A percentile compares a stretch with the other conserved stretches of the same genome.
Evolutionary conservation across 2,329 filamentous ascomycete species (phyloP).

Genomic region (Cyphellophora europaea): DNA sequence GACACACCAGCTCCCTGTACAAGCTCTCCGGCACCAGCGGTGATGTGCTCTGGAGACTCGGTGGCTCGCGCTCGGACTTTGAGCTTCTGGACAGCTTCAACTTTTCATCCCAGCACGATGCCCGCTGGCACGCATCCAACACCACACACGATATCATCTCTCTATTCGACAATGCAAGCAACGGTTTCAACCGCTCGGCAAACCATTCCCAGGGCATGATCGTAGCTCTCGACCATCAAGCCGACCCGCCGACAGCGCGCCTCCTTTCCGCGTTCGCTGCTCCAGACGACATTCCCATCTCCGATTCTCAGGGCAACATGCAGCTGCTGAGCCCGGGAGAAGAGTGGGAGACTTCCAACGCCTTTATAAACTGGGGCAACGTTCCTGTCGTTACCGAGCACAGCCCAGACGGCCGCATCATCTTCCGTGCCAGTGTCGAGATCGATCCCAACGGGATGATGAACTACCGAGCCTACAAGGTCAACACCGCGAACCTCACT

Average conservation of each 20-base stretch:
- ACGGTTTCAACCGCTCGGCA: constrained; percentile 30
- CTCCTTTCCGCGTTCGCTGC: constrained; percentile 4
- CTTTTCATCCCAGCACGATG: constrained; percentile 35
- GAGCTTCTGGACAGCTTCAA: constrained; percentile 13
- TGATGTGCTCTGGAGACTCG: constrained; percentile 28
- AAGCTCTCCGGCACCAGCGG: constrained; percentile 31
- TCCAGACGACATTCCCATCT: too few species aligned
- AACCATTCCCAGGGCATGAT: constrained; percentile 29
- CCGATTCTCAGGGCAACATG: constrained; percentile 26
- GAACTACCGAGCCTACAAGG: constrained; percentile 34
- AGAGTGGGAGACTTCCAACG: constrained; percentile 21
- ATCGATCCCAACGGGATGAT: constrained; percentile 26
- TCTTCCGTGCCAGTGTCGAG: constrained; percentile 26
- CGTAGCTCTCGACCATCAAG: constrained; percentile 28
- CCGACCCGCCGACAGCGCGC: constrained; percentile 22
- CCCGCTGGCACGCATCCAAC: constrained; percentile 29
- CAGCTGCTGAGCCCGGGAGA: constrained; percentile 20
- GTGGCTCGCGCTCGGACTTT: constrained; percentile 25
- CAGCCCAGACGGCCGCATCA: constrained; percentile 23
- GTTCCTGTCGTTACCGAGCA: constrained; percentile 31
- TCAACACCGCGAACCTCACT: constrained; percentile 20
- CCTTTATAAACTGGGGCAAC: constrained; percentile 33
- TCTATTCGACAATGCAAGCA: constrained; percentile 33
- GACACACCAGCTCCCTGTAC: constrained; percentile 31
- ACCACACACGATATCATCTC: constrained; percentile 28